Percentiles rank a stretch among this genome's conserved stretches.
Evolutionary conservation across 148 eudicot species (phyloP).

Genomic region (Salicornia ramosissima): DNA sequence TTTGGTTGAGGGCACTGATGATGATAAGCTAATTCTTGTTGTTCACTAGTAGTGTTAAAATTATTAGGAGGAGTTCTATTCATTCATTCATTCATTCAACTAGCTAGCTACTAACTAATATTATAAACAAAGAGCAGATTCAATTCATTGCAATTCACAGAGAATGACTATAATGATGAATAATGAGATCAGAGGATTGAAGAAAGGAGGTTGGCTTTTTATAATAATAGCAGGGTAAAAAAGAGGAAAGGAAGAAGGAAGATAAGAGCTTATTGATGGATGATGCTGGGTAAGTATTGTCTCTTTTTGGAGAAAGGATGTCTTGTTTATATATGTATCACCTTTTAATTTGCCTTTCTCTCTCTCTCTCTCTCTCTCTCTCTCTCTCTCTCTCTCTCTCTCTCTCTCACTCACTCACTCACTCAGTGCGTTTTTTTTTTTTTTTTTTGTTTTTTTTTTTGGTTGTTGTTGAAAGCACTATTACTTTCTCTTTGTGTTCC

Average conservation of each 20-base stretch:
- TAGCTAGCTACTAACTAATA: conserved; percentile 17
- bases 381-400: no score
- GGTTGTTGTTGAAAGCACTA: no score
- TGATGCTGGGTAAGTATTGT: conserved; percentile 24
- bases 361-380: neutral
- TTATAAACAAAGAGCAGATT: neutral
- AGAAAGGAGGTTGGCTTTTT: conserved; percentile 12
- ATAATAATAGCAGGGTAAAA: conserved; percentile 22
- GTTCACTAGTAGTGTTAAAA: conserved; percentile 6
- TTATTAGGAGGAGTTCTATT: neutral
- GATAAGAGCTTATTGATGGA: conserved; percentile 32
- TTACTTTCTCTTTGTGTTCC: no score
- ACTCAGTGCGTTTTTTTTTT: no score
- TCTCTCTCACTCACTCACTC: no score
- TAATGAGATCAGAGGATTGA: no score
- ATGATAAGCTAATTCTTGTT: neutral
- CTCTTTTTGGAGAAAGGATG: conserved; percentile 24
- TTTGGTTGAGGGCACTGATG: neutral
- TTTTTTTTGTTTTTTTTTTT: no score
- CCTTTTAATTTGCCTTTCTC: neutral
- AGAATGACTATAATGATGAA: no score
- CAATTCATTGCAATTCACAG: no score
- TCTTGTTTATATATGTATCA: conserved; percentile 25
- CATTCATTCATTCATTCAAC: neutral
- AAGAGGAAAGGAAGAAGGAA: conserved; percentile 33